Percentiles rank a stretch among this genome's conserved stretches.
These are phyloP conservation scores for Cordia subcordata DNA, from an alignment of 257 asterid species.

Conservation along the genomic window DNA sequence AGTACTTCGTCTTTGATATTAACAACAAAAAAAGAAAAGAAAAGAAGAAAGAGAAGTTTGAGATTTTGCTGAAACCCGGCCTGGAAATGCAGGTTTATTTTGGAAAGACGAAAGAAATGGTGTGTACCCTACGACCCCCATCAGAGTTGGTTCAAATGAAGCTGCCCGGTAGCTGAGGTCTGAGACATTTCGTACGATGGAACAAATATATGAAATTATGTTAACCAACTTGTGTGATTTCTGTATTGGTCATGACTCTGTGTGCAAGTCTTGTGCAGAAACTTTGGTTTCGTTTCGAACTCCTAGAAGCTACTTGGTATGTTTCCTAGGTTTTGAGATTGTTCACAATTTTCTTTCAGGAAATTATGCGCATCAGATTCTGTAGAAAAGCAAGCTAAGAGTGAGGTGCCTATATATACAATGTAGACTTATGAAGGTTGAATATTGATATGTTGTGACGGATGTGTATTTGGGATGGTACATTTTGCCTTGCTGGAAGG, in stretches of 20 bases:
- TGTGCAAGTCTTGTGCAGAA: not conserved
- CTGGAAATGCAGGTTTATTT: constrained; percentile 67
- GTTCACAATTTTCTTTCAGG: too few species aligned
- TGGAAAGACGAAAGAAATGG: constrained; percentile 99
- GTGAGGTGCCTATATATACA: too few species aligned
- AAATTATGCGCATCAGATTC: too few species aligned
- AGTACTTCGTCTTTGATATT: not conserved
- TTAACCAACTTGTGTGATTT: too few species aligned
- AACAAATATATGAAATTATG: not conserved
- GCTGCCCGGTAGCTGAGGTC: constrained; percentile 61
- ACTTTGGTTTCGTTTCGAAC: not conserved
- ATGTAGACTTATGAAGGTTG: too few species aligned
- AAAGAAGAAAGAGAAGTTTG: not conserved
- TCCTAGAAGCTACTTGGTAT: not conserved
- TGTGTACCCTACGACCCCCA: constrained; percentile 93
- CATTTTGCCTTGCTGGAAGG: too few species aligned
- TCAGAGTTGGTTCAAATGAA: constrained; percentile 58
- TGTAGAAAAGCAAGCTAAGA: too few species aligned
- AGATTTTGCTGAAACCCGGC: not conserved
- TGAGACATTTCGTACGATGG: not conserved
- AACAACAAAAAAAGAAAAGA: too few species aligned
- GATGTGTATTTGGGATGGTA: too few species aligned
- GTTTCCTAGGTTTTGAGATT: not conserved
- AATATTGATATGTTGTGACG: too few species aligned
- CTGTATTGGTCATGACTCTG: not conserved